phyloP scores from a whole-genome alignment of 495 filamentous ascomycete genomes.

The Talaromyces proteolyticus region DNA sequence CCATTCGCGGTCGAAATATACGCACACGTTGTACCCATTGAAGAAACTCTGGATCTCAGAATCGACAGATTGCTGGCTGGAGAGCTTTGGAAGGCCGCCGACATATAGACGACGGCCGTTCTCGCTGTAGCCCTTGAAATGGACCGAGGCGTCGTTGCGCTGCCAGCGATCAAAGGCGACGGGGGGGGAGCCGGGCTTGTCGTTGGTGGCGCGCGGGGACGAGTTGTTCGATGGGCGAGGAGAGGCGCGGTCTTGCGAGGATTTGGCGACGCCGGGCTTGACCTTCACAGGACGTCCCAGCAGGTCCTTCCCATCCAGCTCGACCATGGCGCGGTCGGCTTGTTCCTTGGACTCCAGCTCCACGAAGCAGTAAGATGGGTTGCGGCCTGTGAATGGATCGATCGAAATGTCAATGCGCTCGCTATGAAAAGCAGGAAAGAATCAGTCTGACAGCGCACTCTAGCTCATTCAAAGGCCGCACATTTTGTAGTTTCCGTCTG shows the following conservation, averaged over 20 bases:
- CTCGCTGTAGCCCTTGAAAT: slow-evolving; percentile 18
- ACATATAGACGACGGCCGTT: slow-evolving; percentile 55
- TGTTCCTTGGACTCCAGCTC: slow-evolving; percentile 39
- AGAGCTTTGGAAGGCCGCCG: slow-evolving; percentile 54
- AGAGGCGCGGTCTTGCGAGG: slow-evolving; percentile 22
- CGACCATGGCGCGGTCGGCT: slow-evolving; percentile 38
- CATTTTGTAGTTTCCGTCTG: slow-evolving; percentile 6
- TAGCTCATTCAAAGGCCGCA: slow-evolving; percentile 4
- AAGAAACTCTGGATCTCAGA: slow-evolving; percentile 54
- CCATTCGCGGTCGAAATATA: not conserved
- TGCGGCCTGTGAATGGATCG: slow-evolving; percentile 49
- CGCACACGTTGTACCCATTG: slow-evolving; percentile 47
- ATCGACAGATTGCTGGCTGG: slow-evolving; percentile 47
- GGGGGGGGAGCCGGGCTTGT: slow-evolving; percentile 11
- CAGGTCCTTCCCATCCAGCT: slow-evolving; percentile 35
- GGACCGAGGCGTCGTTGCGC: slow-evolving; percentile 15
- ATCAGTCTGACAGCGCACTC: slow-evolving; percentile 5
- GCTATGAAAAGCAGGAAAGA: slow-evolving; percentile 13
- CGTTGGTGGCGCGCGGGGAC: not conserved
- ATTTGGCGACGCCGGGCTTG: slow-evolving; percentile 42
- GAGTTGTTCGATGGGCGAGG: not conserved
- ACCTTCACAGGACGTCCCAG: slow-evolving; percentile 43
- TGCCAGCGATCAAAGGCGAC: slow-evolving; percentile 33
- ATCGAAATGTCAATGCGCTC: slow-evolving; percentile 50
- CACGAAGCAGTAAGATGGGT: slow-evolving; percentile 56